Percentiles rank a stretch among this genome's conserved stretches.
Conservation (phyloP, 441 rosid genomes). For the Erodium chrysanthum region DNA sequence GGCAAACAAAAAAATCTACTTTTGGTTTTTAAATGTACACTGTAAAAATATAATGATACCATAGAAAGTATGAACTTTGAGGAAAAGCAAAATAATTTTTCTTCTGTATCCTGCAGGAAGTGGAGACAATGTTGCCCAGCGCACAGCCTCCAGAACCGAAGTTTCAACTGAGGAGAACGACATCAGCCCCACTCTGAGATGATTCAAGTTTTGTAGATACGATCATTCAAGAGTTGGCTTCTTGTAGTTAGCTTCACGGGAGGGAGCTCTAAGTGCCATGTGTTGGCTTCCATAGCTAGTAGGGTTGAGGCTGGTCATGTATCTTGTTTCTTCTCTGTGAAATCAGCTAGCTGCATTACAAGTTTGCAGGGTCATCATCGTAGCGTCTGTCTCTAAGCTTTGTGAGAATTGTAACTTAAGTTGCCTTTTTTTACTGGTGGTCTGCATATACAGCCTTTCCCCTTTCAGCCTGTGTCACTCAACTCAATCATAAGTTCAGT, state of each 20-base stretch:
- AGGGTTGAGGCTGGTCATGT: neutral
- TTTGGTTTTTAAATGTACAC: no score
- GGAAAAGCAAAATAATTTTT: no score
- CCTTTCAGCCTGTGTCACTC: no score
- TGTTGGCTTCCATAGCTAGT: neutral
- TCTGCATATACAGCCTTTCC: neutral
- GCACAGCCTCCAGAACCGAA: conserved; percentile 57
- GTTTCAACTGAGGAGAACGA: conserved; percentile 64
- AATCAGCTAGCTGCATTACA: neutral
- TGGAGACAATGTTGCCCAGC: conserved; percentile 51
- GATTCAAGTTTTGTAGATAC: conserved; percentile 27
- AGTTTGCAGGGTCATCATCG: neutral
- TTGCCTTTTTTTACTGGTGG: neutral
- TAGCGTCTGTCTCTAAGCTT: neutral
- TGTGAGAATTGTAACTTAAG: neutral
- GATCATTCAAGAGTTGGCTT: neutral
- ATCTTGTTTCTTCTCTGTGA: neutral
- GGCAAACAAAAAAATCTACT: no score
- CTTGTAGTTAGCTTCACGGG: neutral
- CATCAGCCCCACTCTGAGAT: conserved; percentile 59
- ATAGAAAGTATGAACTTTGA: no score
- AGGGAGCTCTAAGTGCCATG: neutral
- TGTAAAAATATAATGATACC: no score
- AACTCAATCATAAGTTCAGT: no score
- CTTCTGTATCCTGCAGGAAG: conserved; percentile 36